Conservation (phyloP, 1,139 yeast genomes). For the Lodderomyces oxycetoniae region DNA sequence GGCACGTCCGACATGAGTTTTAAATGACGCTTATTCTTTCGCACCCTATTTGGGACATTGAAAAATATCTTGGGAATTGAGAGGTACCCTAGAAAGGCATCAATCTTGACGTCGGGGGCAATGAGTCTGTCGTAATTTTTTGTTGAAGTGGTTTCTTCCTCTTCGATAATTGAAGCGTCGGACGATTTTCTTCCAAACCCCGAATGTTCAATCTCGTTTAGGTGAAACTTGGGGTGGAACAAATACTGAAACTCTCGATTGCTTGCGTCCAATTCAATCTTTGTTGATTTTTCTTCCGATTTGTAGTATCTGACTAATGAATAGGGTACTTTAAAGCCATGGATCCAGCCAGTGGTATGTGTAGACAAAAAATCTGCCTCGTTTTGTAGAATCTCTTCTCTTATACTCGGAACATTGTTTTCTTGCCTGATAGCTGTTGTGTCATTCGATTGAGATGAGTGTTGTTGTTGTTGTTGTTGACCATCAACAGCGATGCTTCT, state of each 20-base stretch:
- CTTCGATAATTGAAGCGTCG: conserved; percentile 5
- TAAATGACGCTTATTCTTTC: conserved; percentile 10
- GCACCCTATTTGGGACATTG: conserved; percentile 19
- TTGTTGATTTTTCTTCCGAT: conserved; percentile 14
- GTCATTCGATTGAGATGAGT: too few relatives aligned
- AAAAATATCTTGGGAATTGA: conserved; percentile 27
- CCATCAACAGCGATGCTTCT: too few relatives aligned
- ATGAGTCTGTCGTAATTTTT: not conserved
- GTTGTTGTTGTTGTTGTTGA: too few relatives aligned
- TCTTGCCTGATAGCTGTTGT: too few relatives aligned
- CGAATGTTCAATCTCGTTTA: conserved; percentile 23
- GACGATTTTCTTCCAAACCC: conserved; percentile 10
- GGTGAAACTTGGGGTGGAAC: conserved; percentile 24
- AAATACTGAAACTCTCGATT: conserved; percentile 18
- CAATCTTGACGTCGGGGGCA: conserved; percentile 14
- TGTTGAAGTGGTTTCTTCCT: not conserved
- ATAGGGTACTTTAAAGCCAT: conserved; percentile 27
- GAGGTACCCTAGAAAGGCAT: conserved; percentile 30
- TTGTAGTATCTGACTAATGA: conserved; percentile 24
- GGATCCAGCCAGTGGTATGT: conserved; percentile 22
- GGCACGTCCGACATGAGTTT: conserved; percentile 19
- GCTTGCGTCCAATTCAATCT: conserved; percentile 16
- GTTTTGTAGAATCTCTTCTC: not conserved
- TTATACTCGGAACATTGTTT: too few relatives aligned
- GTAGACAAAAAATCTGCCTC: conserved; percentile 5